These are phyloP conservation scores for Colletotrichum cuscutae DNA, from an alignment of 2,329 filamentous ascomycete genomes.

Conservation along the genomic window DNA sequence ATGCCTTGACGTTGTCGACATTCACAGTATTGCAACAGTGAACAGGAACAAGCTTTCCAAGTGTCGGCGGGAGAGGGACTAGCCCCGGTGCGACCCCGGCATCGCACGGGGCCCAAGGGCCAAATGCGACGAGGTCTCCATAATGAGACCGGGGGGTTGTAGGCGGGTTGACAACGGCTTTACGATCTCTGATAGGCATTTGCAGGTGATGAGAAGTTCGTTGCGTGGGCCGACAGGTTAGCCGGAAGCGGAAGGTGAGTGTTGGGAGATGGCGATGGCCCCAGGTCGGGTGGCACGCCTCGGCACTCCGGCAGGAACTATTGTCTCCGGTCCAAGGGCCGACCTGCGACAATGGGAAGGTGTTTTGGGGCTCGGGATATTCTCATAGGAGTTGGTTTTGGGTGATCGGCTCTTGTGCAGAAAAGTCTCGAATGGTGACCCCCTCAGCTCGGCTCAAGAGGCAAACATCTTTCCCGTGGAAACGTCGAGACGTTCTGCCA, in stretches of 20 bases:
- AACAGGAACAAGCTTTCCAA: slow-evolving; percentile 28
- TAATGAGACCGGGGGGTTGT: background rate
- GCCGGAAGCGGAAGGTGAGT: slow-evolving; percentile 30
- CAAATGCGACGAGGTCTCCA: background rate
- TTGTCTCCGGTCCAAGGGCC: slow-evolving; percentile 15
- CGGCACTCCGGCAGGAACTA: slow-evolving; percentile 26
- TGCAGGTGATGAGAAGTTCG: background rate
- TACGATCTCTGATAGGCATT: slow-evolving; percentile 14
- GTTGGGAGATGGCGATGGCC: background rate
- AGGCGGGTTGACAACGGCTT: background rate
- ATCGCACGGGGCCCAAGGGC: background rate
- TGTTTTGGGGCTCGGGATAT: background rate
- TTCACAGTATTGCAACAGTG: background rate
- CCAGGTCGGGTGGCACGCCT: slow-evolving; percentile 1
- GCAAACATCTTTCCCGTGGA: background rate
- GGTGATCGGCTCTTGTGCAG: background rate
- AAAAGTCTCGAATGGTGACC: background rate
- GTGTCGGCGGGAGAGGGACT: slow-evolving; percentile 3
- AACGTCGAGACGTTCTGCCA: background rate
- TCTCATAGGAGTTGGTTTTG: background rate
- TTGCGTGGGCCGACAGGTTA: slow-evolving; percentile 19
- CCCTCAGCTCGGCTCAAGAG: background rate
- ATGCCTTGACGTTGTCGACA: background rate
- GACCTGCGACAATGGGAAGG: slow-evolving; percentile 30
- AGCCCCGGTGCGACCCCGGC: background rate